A percentile compares a stretch with the other conserved stretches of the same genome.
These are phyloP conservation scores for Maudiozyma humilis DNA, from an alignment of 1,139 yeast species.

Conservation along the genomic window DNA sequence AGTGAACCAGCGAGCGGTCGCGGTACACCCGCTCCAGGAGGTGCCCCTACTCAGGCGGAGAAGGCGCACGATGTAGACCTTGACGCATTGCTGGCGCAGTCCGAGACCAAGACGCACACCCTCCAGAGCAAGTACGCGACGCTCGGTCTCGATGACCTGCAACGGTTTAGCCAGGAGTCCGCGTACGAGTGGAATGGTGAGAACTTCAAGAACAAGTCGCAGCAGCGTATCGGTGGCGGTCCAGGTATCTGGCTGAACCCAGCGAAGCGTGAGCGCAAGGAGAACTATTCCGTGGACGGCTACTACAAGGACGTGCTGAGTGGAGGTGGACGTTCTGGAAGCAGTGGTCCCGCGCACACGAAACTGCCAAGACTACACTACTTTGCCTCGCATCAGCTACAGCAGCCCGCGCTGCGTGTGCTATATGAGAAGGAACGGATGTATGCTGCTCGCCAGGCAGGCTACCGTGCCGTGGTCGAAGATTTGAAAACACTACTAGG, in stretches of 20 bases:
- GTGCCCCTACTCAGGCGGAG: too few relatives aligned
- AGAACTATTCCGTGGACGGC: constrained; percentile 69
- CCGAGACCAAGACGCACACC: constrained; percentile 72
- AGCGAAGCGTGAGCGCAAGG: constrained; percentile 69
- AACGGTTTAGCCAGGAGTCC: constrained; percentile 58
- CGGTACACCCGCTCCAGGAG: constrained; percentile 30
- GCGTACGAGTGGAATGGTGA: constrained; percentile 86
- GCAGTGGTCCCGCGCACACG: constrained; percentile 46
- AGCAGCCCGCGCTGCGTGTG: constrained; percentile 51
- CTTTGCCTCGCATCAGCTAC: constrained; percentile 67
- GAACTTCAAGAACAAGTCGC: constrained; percentile 61
- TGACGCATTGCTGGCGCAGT: constrained; percentile 66
- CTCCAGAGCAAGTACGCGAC: constrained; percentile 73
- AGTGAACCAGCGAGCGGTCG: constrained; percentile 15
- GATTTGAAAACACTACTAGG: constrained; percentile 35
- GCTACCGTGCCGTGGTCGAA: constrained; percentile 27
- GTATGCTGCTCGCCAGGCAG: constrained; percentile 27
- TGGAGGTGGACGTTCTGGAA: constrained; percentile 44
- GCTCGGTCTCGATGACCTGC: constrained; percentile 84
- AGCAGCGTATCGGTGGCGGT: constrained; percentile 31
- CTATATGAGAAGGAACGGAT: constrained; percentile 58
- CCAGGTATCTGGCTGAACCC: constrained; percentile 55
- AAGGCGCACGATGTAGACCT: constrained; percentile 66
- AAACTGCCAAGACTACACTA: constrained; percentile 53
- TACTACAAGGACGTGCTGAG: constrained; percentile 71